Base-by-base conservation (phyloP, 139 green algal species). In the Ostreobium quekettii region DNA sequence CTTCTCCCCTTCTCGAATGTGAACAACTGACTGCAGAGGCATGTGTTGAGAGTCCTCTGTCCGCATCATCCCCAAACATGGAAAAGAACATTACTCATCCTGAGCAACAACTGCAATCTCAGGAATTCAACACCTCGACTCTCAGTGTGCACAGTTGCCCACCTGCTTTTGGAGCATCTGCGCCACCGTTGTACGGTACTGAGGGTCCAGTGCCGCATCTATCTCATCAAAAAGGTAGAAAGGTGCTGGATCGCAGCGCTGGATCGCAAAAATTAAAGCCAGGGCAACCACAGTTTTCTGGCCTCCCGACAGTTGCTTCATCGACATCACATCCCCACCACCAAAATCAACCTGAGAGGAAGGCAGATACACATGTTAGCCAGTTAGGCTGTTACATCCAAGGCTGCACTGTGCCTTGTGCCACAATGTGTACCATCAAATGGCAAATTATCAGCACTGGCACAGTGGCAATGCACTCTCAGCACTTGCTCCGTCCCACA, bases 171-270 rank as follows among this genome's bases (percentile, higher is more conserved):
- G 70, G 67, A 97, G 77, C 84, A 96, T 91, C 62, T 80, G 70
- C 4, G 87, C 93, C 26, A 99, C 93, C 0, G 90, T 83, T 11
- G 74, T 80, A 2, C 76, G 56, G 80, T 96, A 96, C 81, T 94
- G 83, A 28, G 93, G 90, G 75, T 99, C 95, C 61, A 99, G 80
- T 15, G 95, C 95, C 0, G 95, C 94, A 80, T 99, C 94, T 30
- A 99, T 97, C 81, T 99, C 94, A 71, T 99, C 94, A 71, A 99
- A 98, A 24, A 99, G 81, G 82, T 99, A 97, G 75, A 99, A 99
- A 32, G 94, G 94, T 33, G 93, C 93, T 8, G 93, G 94, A 77
- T 99, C 94, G 77, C 89, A 97, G 37, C 89, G 80, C 78, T 96
- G 90, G 74, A 99, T 99, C 64, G 93, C 87, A 66, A 99, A 97